Conservation (phyloP, 1,139 yeast genomes). For the Wickerhamomyces sp. region DNA sequence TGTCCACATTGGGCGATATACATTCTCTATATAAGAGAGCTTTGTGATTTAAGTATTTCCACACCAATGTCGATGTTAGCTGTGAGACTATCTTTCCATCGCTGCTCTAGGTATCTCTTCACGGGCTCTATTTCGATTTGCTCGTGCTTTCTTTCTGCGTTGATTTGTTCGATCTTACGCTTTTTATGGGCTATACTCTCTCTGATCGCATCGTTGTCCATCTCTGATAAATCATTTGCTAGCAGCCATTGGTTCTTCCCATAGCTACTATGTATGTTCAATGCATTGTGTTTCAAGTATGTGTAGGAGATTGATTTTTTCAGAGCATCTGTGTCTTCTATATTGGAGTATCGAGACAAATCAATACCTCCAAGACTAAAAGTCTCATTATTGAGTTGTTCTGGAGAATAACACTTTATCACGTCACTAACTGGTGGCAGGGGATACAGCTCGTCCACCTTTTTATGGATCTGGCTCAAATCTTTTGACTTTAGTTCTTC, state of each 20-base stretch:
- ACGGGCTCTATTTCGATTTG: constrained; percentile 15
- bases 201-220: constrained; percentile 7
- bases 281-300: constrained; percentile 10
- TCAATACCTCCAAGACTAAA: constrained; percentile 22
- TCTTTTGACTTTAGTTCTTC: constrained; percentile 10
- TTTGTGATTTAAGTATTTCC: constrained; percentile 14
- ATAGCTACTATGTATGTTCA: constrained; percentile 7
- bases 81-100: constrained; percentile 19
- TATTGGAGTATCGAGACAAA: constrained; percentile 12
- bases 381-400: constrained; percentile 2
- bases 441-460: constrained; percentile 6
- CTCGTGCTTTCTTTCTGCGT: constrained; percentile 11
- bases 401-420: constrained; percentile 1
- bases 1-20: too few relatives aligned
- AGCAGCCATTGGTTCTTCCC: constrained; percentile 18
- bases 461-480: constrained; percentile 9
- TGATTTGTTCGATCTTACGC: constrained; percentile 16
- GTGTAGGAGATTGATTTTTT: constrained; percentile 18
- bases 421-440: background rate
- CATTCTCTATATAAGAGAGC: too few relatives aligned
- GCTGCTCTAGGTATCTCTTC: constrained; percentile 15
- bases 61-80: constrained; percentile 21
- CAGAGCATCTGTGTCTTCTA: constrained; percentile 12
- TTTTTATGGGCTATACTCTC: constrained; percentile 11
- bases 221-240: constrained; percentile 12